Base-by-base conservation (phyloP, 148 eudicot genomes). In the Linanthus parryae region DNA sequence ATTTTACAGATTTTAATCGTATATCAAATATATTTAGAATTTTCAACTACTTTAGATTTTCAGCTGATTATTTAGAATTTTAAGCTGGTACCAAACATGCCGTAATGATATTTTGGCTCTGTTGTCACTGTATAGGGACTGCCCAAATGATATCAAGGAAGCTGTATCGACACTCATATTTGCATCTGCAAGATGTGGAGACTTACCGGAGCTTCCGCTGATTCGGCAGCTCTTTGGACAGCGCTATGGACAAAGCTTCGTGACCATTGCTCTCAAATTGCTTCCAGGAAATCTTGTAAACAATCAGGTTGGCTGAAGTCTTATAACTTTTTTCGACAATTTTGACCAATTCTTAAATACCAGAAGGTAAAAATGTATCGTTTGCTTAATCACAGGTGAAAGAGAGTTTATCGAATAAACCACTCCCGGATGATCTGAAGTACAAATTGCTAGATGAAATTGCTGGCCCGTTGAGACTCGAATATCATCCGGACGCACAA, bases 231-330 rank as follows among this genome's bases (percentile, higher is more conserved):
- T 92, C 52, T 88, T 92, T 39, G 50, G 73, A 10, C 70, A 82
- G 59, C 81, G 85, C 16, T 84, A 88, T 67, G 96, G 99, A 24
- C 71, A 65, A 19, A 70, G 48, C 26, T 74, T 82, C 20, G 77
- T 56, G 0, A 35, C 27, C 1, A 29, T 50, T 18, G 83, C 95
- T 34, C 62, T 77, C 10, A 85, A 84, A 25, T 49, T 84, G 48
- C 79, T 65, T 37, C 87, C 85, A 2, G 99, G 96, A 21, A 88
- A 82, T 57, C 82, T 71, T 28, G 99, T 88, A 28, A 84, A 71
- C 28, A 43, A 1, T 37, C 83, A 77, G 83, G 94, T 89, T 16
- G 35, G 7, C 11, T 11, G 11, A 31, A 11, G 11, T 11, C 35
- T 31, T 31, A 31, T 31, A 31, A 31, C 11, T 31, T 31, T 31